phyloP scores from a whole-genome alignment of 1,139 yeast genomes.

The Candida gigantensis region DNA sequence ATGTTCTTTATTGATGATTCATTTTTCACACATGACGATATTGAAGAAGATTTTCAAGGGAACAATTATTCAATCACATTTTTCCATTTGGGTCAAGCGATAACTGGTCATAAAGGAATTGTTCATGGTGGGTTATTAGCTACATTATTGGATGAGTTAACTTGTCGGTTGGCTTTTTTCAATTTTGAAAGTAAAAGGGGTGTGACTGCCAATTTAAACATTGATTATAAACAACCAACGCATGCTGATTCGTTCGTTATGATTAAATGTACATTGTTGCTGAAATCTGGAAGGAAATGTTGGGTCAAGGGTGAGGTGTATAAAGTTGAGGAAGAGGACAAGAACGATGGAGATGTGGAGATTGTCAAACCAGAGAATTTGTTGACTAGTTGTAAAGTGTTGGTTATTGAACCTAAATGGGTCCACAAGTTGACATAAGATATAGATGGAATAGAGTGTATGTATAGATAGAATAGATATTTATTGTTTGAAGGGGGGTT shows the following conservation, averaged over 20 bases:
- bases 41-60: too few relatives aligned
- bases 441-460: not conserved
- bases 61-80: slow-evolving; percentile 35
- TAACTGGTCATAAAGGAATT: slow-evolving; percentile 52
- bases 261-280: slow-evolving; percentile 35
- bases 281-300: slow-evolving; percentile 45
- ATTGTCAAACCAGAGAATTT: slow-evolving; percentile 27
- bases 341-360: slow-evolving; percentile 16
- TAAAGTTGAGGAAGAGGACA: slow-evolving; percentile 15
- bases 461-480: too few relatives aligned
- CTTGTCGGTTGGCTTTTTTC: slow-evolving; percentile 54
- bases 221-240: slow-evolving; percentile 43
- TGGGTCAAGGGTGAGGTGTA: slow-evolving; percentile 44
- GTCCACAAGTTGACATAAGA: slow-evolving; percentile 33
- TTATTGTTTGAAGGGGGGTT: too few relatives aligned
- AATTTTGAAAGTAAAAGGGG: slow-evolving; percentile 44
- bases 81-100: slow-evolving; percentile 45
- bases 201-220: slow-evolving; percentile 49
- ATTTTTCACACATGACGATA: too few relatives aligned
- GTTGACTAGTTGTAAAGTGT: slow-evolving; percentile 42
- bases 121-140: slow-evolving; percentile 62
- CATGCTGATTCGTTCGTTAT: slow-evolving; percentile 33
- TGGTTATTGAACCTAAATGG: slow-evolving; percentile 52
- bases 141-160: slow-evolving; percentile 53
- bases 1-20: slow-evolving; percentile 35